Conservation (phyloP, 441 rosid species). For the Bruguiera hainesii region DNA sequence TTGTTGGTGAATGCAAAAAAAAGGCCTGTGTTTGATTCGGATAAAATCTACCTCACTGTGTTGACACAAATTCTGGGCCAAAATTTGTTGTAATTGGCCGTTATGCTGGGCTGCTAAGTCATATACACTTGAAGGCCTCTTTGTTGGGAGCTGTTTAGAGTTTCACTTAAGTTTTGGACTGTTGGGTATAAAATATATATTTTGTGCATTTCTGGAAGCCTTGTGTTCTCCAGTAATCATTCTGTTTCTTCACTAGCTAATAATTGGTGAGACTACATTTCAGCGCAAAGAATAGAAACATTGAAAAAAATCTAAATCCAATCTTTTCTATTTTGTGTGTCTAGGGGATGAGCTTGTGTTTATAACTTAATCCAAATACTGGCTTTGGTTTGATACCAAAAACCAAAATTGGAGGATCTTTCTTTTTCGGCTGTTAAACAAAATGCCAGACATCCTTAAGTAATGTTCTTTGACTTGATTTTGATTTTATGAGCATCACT, state of each 20-base stretch:
- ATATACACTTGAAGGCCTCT: conserved; percentile 1
- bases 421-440: too few species aligned
- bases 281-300: too few species aligned
- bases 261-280: not conserved
- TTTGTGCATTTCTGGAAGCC: not conserved
- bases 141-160: conserved; percentile 1
- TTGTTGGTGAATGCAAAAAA: not conserved
- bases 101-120: not conserved
- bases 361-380: too few species aligned
- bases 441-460: not conserved
- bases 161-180: not conserved
- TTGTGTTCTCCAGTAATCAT: not conserved
- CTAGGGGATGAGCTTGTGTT: too few species aligned
- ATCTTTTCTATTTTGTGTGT: too few species aligned
- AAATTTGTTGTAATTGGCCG: not conserved
- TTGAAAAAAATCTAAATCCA: too few species aligned
- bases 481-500: conserved; percentile 1
- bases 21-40: not conserved
- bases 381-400: too few species aligned
- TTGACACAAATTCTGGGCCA: not conserved
- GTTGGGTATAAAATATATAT: too few species aligned
- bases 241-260: not conserved
- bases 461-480: not conserved
- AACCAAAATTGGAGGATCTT: too few species aligned
- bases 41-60: not conserved